Base-by-base conservation (phyloP, 148 eudicot genomes). In the Rhododendron mucronatum region DNA sequence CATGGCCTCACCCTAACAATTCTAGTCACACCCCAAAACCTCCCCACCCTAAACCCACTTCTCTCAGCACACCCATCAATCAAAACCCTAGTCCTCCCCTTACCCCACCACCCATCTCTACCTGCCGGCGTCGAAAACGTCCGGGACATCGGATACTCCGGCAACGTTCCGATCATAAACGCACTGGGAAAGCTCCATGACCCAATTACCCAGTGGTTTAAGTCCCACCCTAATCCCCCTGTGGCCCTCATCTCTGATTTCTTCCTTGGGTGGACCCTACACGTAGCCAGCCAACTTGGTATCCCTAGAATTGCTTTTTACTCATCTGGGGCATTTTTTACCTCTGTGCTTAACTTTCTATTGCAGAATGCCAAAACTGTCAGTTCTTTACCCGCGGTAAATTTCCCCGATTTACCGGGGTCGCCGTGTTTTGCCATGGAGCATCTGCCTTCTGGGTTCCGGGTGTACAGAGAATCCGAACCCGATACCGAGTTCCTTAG, bases 21-120 rank as follows among this genome's bases (percentile, higher is more conserved):
- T 47, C 41, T 95, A 65, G 91, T 93, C 89, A 92, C 96, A 20
- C 93, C 92, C 48, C 89, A 92, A 78, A 95, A 95, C 89, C 92
- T 95, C 84, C 91, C 93, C 11, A 83, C 80, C 69, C 85, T 93
- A 1, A 23, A 77, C 50, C 91, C 95, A 47, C 92, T 95, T 30
- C 92, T 95, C 84, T 82, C 92, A 13, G 10, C 92, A 74, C 90
- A 90, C 84, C 93, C 93, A 9, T 83, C 90, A 50, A 90, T 93
- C 77, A 44, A 89, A 50, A 84, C 93, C 69, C 84, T 92, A 15
- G 86, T 92, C 86, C 41, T 92, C 53, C 92, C 96, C 39, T 93
- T 95, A 59, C 98, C 96, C 1, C 21, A 77, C 39, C 92, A 95
- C 84, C 96, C 96, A 2, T 57, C 88, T 2, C 85, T 95, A 28